Evolutionary conservation across 768 basidiomycete genomes (phyloP), one percentile per base, ranked within the genome.

Genomic region (Tricholoma terreum): DNA sequence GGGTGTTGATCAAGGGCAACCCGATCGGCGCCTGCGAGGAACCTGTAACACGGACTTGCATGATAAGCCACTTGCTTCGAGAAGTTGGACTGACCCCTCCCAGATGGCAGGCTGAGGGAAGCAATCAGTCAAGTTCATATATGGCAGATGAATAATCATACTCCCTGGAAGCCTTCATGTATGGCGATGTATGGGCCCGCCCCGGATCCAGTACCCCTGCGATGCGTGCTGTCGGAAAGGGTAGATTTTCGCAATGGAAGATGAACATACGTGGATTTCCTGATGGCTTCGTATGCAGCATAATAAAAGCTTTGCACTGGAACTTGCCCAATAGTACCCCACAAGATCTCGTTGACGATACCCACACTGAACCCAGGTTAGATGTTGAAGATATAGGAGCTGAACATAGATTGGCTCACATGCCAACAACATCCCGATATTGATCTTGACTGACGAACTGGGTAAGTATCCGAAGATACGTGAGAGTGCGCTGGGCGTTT

Each of bases 361-460:
- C 60, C 63, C 58, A 63, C 58, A 36, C 59, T 63, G 50, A 51
- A 54, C 35, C 40, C 15, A 30, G 49, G 19, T 7, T 12, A 21
- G 21, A 27, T 33, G 49, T 2, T 42, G 11, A 34, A 48, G 57
- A 45, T 38, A 33, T 59, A 59, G 57, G 42, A 52, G 51, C 15
- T 45, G 50, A 30, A 30, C 19, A 56, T 6, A 15, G 6, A 17
- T 17, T 31, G 22, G 43, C 77, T 78, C 64, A 65, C 63, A 62
- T 54, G 48, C 51, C 56, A 4, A 62, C 59, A 33, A 60, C 83
- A 77, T 62, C 63, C 30, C 61, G 66, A 57, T 75, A 76, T 56
- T 75, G 66, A 15, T 86, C 83, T 69, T 92, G 89, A 3, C 83
- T 81, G 68, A 95, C 86, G 75, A 95, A 96, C 73, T 90, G 87